Conservation (phyloP, 805 yeast genomes). For the Nakazawaea anatomiae region DNA sequence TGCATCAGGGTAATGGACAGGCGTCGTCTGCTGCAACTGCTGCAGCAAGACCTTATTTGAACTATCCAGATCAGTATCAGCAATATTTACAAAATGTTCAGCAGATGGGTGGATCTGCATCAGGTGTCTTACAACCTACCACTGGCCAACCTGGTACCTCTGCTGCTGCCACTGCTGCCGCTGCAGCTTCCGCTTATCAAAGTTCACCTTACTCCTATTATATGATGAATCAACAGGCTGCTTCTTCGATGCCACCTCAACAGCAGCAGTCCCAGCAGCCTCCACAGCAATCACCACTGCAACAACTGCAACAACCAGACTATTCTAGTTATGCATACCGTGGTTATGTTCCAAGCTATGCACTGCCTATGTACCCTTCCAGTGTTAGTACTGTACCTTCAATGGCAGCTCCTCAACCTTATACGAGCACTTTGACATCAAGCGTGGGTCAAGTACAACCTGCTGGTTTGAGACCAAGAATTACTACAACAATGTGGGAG, state of each 20-base stretch:
- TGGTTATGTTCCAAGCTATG: slow-evolving; percentile 4
- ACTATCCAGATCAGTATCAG: slow-evolving; percentile 11
- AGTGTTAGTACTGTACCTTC: background rate
- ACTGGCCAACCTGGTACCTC: background rate
- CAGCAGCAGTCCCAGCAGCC: slow-evolving; percentile 3
- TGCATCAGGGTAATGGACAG: slow-evolving; percentile 1
- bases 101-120: slow-evolving; percentile 4
- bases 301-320: slow-evolving; percentile 1
- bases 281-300: slow-evolving; percentile 3
- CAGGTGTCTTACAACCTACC: background rate
- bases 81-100: slow-evolving; percentile 11
- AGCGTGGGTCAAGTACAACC: slow-evolving; percentile 33
- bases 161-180: background rate
- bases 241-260: background rate
- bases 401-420: slow-evolving; percentile 1
- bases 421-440: background rate
- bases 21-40: background rate
- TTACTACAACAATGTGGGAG: slow-evolving; percentile 74
- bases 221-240: slow-evolving; percentile 9
- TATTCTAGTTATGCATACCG: slow-evolving; percentile 6
- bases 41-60: slow-evolving; percentile 9
- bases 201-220: slow-evolving; percentile 5
- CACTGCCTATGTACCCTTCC: slow-evolving; percentile 1
- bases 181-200: slow-evolving; percentile 2
- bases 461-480: slow-evolving; percentile 46